Base-by-base conservation (phyloP, 176 grass and related monocot species). In the Microstegium vimineum region DNA sequence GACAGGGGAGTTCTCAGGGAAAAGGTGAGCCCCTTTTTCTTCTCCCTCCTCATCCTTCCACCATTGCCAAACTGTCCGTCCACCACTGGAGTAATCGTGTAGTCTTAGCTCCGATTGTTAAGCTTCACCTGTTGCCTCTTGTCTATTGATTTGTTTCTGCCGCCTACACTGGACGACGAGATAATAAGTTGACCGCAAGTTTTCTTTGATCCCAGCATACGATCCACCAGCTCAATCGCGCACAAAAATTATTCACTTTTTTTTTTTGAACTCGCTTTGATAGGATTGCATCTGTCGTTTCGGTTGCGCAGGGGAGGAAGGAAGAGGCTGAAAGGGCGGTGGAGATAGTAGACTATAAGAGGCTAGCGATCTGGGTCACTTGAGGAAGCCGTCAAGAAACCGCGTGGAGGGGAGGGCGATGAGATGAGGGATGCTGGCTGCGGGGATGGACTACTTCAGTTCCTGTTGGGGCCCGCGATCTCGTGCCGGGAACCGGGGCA, bases 361-460 rank as follows among this genome's bases (percentile, higher is more conserved):
- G n/a, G n/a, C n/a, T n/a, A 43, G 66, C 75, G 78, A 27, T 11
- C 26, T 62, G 82, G 47, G n/a, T 62, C 49, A 61, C 43, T 26
- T 30, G 69, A 83, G 74, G 74, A 83, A 77, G 41, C 76, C 46
- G n/a, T 54, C 75, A 42, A 88, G 82, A 75, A 74, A 64, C 77
- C 76, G 79, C 61, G 73, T 85, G 64, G 87, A 36, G 86, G 80
- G 81, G 76, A 77, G 22, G 46, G 56, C 70, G 82, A 87, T 76
- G 84, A 87, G 87, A 92, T 92, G 93, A 92, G 69, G 79, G 79
- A 86, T 90, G 94, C 46, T 91, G 70, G 69, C 68, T 69, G 87
- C 75, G 66, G 74, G 83, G 67, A 96, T 96, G 94, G 80, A 93
- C 66, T 87, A 86, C 52, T 84, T 96, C 61, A 96, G 82, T 67